Evolutionary conservation across 345 rosid species (phyloP).

Genomic region (Hibiscus tridactylites): DNA sequence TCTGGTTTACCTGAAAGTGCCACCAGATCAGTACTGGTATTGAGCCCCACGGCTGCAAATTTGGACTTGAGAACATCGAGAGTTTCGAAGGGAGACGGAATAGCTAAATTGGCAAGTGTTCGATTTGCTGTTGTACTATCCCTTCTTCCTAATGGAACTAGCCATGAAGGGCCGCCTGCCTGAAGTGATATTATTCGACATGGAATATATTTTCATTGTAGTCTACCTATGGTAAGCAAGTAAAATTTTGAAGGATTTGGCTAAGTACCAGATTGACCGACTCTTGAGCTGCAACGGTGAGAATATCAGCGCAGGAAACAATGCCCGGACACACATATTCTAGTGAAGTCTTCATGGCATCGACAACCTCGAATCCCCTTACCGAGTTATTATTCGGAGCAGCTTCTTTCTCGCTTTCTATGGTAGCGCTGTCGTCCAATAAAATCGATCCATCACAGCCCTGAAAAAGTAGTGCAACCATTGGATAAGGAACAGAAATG

Average conservation of each 20-base stretch:
- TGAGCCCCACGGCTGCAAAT: constrained; percentile 22
- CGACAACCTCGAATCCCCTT: constrained; percentile 46
- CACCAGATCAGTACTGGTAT: constrained; percentile 21
- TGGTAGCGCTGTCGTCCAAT: constrained; percentile 31
- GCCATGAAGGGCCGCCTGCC: constrained; percentile 37
- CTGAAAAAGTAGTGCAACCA: constrained; percentile 14
- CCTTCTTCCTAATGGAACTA: constrained; percentile 25
- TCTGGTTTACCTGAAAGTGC: constrained; percentile 31
- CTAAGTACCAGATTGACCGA: constrained; percentile 16
- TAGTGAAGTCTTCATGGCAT: constrained; percentile 37
- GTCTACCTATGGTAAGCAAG: too few relatives aligned
- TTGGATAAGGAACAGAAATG: too few relatives aligned
- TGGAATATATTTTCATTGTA: too few relatives aligned
- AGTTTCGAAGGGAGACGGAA: constrained; percentile 24
- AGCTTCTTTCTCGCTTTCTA: constrained; percentile 43
- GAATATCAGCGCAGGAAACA: constrained; percentile 53
- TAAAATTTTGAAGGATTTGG: too few relatives aligned
- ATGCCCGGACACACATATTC: constrained; percentile 37
- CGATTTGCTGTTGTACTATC: constrained; percentile 23
- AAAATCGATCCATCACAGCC: constrained; percentile 56
- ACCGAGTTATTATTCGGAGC: constrained; percentile 40
- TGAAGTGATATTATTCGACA: not conserved
- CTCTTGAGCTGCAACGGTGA: constrained; percentile 34
- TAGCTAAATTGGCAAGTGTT: constrained; percentile 19
- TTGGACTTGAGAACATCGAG: constrained; percentile 16